A percentile compares a stretch with the other conserved stretches of the same genome.
Conservation (phyloP, 441 rosid species). For the Gossypium gossypioides region DNA sequence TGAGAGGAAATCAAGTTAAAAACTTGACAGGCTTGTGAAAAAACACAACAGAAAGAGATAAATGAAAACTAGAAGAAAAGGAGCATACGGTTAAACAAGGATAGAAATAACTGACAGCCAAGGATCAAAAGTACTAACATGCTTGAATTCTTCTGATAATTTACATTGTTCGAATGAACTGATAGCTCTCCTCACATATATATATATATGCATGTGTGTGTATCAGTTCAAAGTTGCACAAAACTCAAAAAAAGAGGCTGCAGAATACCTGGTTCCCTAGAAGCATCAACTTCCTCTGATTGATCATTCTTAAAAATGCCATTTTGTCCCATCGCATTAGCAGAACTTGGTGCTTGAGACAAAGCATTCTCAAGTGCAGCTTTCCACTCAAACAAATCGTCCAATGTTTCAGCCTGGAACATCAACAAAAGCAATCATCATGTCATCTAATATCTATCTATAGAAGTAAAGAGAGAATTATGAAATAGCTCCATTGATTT, state of each 20-base stretch:
- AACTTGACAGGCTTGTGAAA: background rate
- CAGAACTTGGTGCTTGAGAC: slow-evolving; percentile 76
- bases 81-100: background rate
- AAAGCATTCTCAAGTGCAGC: slow-evolving; percentile 84
- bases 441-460: background rate
- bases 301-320: slow-evolving; percentile 70
- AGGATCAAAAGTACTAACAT: background rate
- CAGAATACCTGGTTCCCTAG: slow-evolving; percentile 51
- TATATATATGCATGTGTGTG: too few species aligned
- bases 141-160: background rate
- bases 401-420: slow-evolving; percentile 82
- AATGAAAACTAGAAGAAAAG: background rate
- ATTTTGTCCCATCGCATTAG: slow-evolving; percentile 72
- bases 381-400: slow-evolving; percentile 92
- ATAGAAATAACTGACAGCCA: background rate
- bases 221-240: background rate
- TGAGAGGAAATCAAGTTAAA: background rate
- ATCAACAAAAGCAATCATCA: slow-evolving; percentile 13
- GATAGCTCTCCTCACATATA: background rate
- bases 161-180: background rate
- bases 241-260: background rate
- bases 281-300: slow-evolving; percentile 42
- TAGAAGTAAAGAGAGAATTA: background rate
- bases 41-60: background rate
- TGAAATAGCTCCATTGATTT: background rate